A percentile compares a stretch with the other conserved stretches of the same genome.
Conservation (phyloP, 129 eudicot species). For the Flaveria robusta region DNA sequence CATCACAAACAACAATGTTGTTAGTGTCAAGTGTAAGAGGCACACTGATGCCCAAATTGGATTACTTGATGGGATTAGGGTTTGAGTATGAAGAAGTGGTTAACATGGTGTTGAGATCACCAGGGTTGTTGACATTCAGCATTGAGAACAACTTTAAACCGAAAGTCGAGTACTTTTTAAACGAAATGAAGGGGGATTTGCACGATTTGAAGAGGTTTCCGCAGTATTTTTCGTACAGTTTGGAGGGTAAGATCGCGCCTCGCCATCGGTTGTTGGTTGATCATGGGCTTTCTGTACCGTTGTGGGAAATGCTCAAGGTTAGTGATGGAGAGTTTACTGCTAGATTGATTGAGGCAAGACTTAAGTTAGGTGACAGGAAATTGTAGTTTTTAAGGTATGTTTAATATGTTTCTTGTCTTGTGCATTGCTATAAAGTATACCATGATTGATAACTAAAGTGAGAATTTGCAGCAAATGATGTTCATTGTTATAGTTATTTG, state of each 20-base stretch:
- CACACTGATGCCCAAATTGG: slow-evolving; percentile 60
- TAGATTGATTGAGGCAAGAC: slow-evolving; percentile 58
- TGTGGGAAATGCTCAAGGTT: slow-evolving; percentile 72
- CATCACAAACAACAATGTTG: slow-evolving; percentile 65
- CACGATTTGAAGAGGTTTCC: slow-evolving; percentile 79
- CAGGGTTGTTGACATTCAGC: slow-evolving; percentile 73
- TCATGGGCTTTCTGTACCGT: slow-evolving; percentile 38
- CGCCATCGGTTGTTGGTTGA: slow-evolving; percentile 14
- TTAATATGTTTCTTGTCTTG: not conserved
- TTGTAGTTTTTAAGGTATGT: slow-evolving; percentile 41
- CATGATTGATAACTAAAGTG: not conserved
- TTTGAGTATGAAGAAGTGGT: slow-evolving; percentile 53
- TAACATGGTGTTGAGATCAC: slow-evolving; percentile 76
- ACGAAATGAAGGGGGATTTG: slow-evolving; percentile 83
- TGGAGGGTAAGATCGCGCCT: slow-evolving; percentile 50
- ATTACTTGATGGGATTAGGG: slow-evolving; percentile 70
- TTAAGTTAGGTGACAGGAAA: slow-evolving; percentile 42
- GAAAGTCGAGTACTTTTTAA: slow-evolving; percentile 65
- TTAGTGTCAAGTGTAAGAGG: slow-evolving; percentile 62
- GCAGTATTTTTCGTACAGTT: slow-evolving; percentile 77
- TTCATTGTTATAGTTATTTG: slow-evolving; percentile 4
- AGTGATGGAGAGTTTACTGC: slow-evolving; percentile 84
- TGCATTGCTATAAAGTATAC: slow-evolving; percentile 1
- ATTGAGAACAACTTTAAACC: slow-evolving; percentile 76
- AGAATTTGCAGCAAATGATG: not conserved